Conservation (phyloP, 2,329 filamentous ascomycete species). For the Cordyceps fumosorosea region DNA sequence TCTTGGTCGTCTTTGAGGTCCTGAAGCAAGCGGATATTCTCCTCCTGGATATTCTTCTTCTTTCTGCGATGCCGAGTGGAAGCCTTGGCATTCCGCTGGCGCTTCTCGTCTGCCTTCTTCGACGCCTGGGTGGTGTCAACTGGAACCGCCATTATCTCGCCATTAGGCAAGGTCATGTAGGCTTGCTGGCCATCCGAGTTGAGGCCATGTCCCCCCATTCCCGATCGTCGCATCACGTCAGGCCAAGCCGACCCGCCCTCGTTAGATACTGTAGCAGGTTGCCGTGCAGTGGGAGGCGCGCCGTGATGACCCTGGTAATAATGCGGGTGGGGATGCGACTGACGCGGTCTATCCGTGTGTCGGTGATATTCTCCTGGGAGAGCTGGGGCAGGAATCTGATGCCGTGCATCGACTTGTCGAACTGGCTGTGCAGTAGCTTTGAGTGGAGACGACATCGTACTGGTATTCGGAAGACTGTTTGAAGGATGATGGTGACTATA, state of each 20-base stretch:
- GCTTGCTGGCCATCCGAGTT: slow-evolving; percentile 30
- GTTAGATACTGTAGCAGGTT: slow-evolving; percentile 17
- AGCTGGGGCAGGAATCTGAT: not conserved
- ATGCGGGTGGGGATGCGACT: slow-evolving; percentile 13
- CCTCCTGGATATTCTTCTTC: slow-evolving; percentile 74
- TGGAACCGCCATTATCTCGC: slow-evolving; percentile 49
- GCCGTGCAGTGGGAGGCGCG: slow-evolving; percentile 19
- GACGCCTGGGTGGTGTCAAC: slow-evolving; percentile 79
- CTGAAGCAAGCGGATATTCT: slow-evolving; percentile 62
- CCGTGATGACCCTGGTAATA: slow-evolving; percentile 11
- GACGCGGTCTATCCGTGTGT: not conserved
- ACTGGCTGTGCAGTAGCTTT: not conserved
- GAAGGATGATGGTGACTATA: slow-evolving; percentile 8
- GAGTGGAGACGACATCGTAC: not conserved
- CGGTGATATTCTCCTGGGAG: not conserved
- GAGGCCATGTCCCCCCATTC: slow-evolving; percentile 21
- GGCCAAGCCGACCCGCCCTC: slow-evolving; percentile 25
- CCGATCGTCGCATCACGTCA: slow-evolving; percentile 26
- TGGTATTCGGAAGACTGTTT: slow-evolving; percentile 7
- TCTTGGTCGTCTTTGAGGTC: slow-evolving; percentile 62
- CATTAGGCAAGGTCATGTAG: slow-evolving; percentile 33
- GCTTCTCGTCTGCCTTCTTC: slow-evolving; percentile 76
- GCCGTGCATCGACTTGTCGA: slow-evolving; percentile 6
- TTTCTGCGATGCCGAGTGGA: slow-evolving; percentile 76
- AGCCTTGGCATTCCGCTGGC: slow-evolving; percentile 76